Base-by-base conservation (phyloP, 2,329 filamentous ascomycete genomes). In the Chalara sp. region DNA sequence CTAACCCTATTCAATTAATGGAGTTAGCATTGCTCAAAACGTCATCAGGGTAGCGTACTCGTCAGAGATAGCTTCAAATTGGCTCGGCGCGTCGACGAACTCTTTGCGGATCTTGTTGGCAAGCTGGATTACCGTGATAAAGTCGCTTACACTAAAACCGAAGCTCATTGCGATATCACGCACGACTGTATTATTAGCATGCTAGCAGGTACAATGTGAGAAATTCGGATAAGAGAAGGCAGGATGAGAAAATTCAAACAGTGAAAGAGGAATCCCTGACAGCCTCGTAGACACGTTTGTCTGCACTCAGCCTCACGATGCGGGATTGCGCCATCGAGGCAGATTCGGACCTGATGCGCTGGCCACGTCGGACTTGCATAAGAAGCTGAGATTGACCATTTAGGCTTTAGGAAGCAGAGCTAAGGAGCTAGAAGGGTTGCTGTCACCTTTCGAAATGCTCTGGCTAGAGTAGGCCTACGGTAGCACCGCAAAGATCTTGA, bases 111-210 rank as follows among this genome's bases (percentile, higher is more conserved):
- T 47, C 35, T 53, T 45, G 10, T 58, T 55, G 21, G 53, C 54
- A 45, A 60, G 53, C 51, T 51, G 41, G 35, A 60, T 39, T 7
- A 52, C 47, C 21, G 46, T 44, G 32, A 59, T 48, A 32, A 60
- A 53, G 41, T 56, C 58, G 30, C 57, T 54, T n/a, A 60, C 40
- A 37, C 55, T 51, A 48, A 59, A 43, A 21, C 58, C 57, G 47
- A 60, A 60, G 32, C 53, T 55, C 58, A 59, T 59, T 35, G 44
- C 45, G 48, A 52, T 44, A 21, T 44, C 35, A 39, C 10, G 35
- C 35, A 39, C 13, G 3, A 13, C 13, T 39, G 10, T 39, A 13
- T 39, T 39, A 39, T 39, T 39, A 10, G 13, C 35, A 39, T 13
- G 13, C 13, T 39, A 39, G 3, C 2, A 39, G 13, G 13, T 11